Percentiles rank a stretch among this genome's conserved stretches.
These are phyloP conservation scores for Microdochium trichocladiopsis DNA, from an alignment of 2,329 filamentous ascomycete species.

Conservation along the genomic window DNA sequence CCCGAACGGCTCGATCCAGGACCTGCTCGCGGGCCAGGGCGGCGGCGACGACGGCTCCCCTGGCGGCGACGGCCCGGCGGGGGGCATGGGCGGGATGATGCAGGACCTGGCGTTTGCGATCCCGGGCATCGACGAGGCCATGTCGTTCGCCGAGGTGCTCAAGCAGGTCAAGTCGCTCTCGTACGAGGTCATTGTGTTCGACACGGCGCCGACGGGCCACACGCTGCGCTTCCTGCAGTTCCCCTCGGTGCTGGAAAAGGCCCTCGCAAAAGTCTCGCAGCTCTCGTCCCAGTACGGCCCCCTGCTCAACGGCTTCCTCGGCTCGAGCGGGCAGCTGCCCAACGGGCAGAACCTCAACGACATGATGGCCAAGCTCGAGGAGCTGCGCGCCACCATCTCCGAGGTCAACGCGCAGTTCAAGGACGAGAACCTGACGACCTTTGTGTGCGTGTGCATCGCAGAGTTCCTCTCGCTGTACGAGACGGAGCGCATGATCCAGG, in stretches of 20 bases:
- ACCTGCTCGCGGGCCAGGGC: conserved; percentile 71
- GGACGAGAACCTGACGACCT: conserved; percentile 89
- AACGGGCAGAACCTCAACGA: conserved; percentile 92
- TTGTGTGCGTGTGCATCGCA: conserved; percentile 96
- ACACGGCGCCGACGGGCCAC: conserved; percentile 95
- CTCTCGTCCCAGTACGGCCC: conserved; percentile 92
- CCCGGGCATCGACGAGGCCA: conserved; percentile 96
- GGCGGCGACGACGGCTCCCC: conserved; percentile 51
- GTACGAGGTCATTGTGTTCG: conserved; percentile 98
- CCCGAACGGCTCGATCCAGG: conserved; percentile 95
- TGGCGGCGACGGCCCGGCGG: conserved; percentile 28
- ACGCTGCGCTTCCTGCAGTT: conserved; percentile 98
- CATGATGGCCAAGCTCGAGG: conserved; percentile 90
- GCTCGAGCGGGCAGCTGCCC: conserved; percentile 65
- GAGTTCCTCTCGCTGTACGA: conserved; percentile 97
- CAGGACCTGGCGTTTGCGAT: conserved; percentile 98
- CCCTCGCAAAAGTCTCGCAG: conserved; percentile 92
- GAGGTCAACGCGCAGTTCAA: conserved; percentile 99
- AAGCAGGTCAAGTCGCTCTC: conserved; percentile 99
- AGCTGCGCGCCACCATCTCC: conserved; percentile 82
- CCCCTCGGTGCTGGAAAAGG: conserved; percentile 95
- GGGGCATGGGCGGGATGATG: conserved; percentile 90
- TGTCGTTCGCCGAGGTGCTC: conserved; percentile 98
- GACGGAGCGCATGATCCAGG: conserved; percentile 99
- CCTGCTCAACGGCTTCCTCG: conserved; percentile 89